Evolutionary conservation across 176 grass and related monocot species (phyloP).

Genomic region (Guadua angustifolia): DNA sequence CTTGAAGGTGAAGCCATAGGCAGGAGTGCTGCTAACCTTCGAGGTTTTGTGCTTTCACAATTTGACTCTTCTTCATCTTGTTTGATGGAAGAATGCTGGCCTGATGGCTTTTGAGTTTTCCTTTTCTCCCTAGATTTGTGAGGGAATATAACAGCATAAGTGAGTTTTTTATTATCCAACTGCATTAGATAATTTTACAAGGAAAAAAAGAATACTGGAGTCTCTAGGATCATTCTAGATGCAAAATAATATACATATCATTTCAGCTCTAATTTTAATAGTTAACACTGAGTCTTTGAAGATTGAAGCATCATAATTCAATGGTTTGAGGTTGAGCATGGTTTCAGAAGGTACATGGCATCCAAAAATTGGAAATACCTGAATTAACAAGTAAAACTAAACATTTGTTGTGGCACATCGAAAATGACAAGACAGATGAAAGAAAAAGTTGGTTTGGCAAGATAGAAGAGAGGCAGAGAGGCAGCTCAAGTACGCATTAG

Average conservation of each 20-base stretch:
- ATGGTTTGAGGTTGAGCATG: neutral
- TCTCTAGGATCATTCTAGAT: neutral
- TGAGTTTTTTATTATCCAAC: constrained; percentile 14
- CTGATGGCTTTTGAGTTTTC: constrained; percentile 50
- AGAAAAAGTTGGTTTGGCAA: neutral
- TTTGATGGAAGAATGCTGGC: constrained; percentile 46
- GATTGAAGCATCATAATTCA: constrained; percentile 4
- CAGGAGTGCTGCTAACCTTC: constrained; percentile 44
- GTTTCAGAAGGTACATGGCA: constrained; percentile 15
- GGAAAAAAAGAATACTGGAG: neutral
- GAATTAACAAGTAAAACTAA: neutral
- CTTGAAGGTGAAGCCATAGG: constrained; percentile 69
- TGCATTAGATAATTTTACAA: constrained; percentile 16
- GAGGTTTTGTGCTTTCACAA: constrained; percentile 50
- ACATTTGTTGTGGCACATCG: neutral
- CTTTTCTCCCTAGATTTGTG: constrained; percentile 49
- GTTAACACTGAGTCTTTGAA: neutral
- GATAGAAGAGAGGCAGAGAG: constrained; percentile 8
- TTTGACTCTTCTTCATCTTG: constrained; percentile 51
- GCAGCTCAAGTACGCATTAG: neutral
- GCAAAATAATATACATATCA: constrained; percentile 23
- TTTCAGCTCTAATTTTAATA: neutral
- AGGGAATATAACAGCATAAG: constrained; percentile 39
- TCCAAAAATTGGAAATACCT: neutral
- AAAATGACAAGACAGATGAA: constrained; percentile 7